Percentiles rank a stretch among this genome's conserved stretches.
Evolutionary conservation across 2,329 filamentous ascomycete species (phyloP).

Genomic region (Colletotrichum neosansevieriae): DNA sequence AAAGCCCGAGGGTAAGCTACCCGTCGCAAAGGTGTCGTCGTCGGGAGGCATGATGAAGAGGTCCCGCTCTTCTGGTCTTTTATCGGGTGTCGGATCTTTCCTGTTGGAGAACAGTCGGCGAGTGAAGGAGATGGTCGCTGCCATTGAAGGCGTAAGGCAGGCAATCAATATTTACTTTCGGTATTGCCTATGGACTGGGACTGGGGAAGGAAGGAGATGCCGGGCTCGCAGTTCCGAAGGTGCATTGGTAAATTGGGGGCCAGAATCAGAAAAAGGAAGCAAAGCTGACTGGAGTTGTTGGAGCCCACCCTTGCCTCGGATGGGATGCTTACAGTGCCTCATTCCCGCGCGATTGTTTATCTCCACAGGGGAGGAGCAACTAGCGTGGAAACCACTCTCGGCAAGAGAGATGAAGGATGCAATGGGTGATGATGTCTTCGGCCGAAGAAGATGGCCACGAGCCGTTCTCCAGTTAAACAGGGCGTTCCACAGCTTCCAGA

Average conservation of each 20-base stretch:
- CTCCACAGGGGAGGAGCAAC: slow-evolving; percentile 10
- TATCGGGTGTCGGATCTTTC: slow-evolving; percentile 5
- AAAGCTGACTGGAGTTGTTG: slow-evolving; percentile 14
- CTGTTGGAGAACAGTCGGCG: slow-evolving; percentile 19
- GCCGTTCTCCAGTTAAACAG: slow-evolving; percentile 20
- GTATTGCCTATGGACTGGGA: slow-evolving; percentile 9
- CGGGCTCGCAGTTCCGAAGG: slow-evolving; percentile 12
- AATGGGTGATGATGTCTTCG: slow-evolving; percentile 13
- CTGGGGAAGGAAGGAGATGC: slow-evolving; percentile 2
- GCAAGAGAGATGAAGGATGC: slow-evolving; percentile 23
- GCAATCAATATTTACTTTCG: slow-evolving; percentile 4
- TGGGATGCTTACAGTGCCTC: slow-evolving; percentile 1
- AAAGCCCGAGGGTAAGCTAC: slow-evolving; percentile 1
- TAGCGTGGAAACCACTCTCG: slow-evolving; percentile 27
- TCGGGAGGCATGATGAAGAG: neutral
- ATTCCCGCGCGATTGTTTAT: slow-evolving; percentile 9
- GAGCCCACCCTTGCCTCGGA: slow-evolving; percentile 13
- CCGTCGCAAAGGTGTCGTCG: neutral
- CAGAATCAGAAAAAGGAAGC: slow-evolving; percentile 15
- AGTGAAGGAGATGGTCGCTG: slow-evolving; percentile 14
- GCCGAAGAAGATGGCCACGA: slow-evolving; percentile 3
- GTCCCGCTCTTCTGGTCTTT: slow-evolving; percentile 10
- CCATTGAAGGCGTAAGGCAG: neutral
- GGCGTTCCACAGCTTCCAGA: slow-evolving; percentile 17
- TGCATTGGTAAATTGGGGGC: slow-evolving; percentile 14